Conservation (phyloP, 306 rosid species). For the Rosa lucieae region DNA sequence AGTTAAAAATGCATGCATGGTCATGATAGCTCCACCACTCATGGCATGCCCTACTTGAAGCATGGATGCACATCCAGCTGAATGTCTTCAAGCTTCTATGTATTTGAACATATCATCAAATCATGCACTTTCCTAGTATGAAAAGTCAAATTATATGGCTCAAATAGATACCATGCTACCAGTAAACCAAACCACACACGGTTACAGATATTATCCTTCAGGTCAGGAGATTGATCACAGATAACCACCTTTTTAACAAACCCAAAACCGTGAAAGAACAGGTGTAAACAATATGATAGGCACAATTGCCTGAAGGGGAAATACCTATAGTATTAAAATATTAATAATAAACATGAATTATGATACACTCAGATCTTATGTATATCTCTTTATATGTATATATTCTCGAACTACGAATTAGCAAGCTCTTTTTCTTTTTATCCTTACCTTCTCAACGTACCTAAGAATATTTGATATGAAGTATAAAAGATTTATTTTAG, state of each 20-base stretch:
- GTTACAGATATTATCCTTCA: background rate
- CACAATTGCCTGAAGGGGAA: background rate
- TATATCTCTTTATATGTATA: too few species aligned
- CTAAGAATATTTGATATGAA: background rate
- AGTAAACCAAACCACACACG: background rate
- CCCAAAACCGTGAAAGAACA: background rate
- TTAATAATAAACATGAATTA: background rate
- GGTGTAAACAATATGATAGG: background rate
- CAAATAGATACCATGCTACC: background rate
- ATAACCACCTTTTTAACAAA: background rate
- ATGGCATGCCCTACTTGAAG: background rate
- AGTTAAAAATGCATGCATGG: background rate
- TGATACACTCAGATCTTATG: background rate
- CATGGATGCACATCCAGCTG: constrained; percentile 8
- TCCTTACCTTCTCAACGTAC: background rate
- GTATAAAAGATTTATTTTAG: too few species aligned
- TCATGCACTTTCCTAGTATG: constrained; percentile 11
- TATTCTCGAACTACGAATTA: too few species aligned
- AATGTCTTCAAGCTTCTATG: background rate
- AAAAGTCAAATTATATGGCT: background rate
- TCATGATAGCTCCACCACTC: background rate
- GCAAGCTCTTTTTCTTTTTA: background rate
- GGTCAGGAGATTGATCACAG: background rate
- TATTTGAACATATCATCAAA: constrained; percentile 1
- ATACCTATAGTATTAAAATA: too few species aligned